Evolutionary conservation across 2,329 filamentous ascomycete genomes (phyloP), one percentile per base, ranked within the genome.

Genomic region (Fusarium kyushuense): DNA sequence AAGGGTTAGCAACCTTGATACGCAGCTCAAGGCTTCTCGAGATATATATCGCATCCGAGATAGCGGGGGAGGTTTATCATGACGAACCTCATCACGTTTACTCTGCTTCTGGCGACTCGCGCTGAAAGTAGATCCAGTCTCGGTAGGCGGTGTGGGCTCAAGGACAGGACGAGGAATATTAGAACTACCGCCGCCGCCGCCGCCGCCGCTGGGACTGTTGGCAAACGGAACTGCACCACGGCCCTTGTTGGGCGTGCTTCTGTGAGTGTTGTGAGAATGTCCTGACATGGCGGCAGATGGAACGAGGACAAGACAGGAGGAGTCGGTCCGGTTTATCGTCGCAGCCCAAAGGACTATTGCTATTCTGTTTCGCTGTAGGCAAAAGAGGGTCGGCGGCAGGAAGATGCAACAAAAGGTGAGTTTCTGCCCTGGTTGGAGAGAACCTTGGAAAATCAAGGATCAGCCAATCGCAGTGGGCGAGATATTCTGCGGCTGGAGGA

Each of bases 101-200:
- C 90, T 91, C 86, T 97, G 95, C 83, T 97, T 97, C 80, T 96
- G 92, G 77, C 96, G 90, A 81, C 95, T 98, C 74, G 94, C 92
- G 82, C 93, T 97, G 82, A 97, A 87, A 40, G 92, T 90, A 56
- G 93, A 92, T 69, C 78, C 81, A 58, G 80, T 71, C 73, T 92
- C 91, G 81, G 83, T 88, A 69, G 84, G 83, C 70, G 85, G 81
- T 43, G 65, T 36, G 23, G 63, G 58, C 51, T 94, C 92, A 67
- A 88, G 83, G 51, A 92, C 88, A 45, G 92, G 92, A 74, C 92
- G 87, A 72, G 91, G 91, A 76, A 94, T 94, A 76, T 82, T 85
- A 49, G 91, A 93, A 61, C 83, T 80, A 60, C 60, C 74, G 12
- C 40, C 40, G 40, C 41, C 41, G 57, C 81, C 81, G 60, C 59